Conservation (phyloP, 306 rosid species). For the Gleditsia sinensis region DNA sequence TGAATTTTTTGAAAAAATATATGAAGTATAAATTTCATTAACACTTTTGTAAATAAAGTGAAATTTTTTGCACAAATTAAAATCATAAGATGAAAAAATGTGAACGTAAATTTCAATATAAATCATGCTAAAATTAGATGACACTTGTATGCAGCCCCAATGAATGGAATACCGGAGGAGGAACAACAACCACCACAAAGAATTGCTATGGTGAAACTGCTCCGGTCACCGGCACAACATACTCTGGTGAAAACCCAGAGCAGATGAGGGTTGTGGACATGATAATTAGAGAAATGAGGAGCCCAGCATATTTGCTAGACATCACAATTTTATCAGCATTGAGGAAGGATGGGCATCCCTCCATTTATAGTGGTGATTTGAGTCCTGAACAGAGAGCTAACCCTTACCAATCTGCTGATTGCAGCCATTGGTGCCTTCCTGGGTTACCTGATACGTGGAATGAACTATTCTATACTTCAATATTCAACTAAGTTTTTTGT, state of each 20-base stretch:
- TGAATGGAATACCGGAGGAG: slow-evolving; percentile 61
- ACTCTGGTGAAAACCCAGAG: slow-evolving; percentile 51
- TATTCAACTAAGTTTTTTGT: slow-evolving; percentile 39
- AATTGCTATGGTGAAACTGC: slow-evolving; percentile 77
- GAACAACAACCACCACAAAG: slow-evolving; percentile 44
- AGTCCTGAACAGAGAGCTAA: slow-evolving; percentile 66
- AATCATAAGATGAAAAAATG: too few species aligned
- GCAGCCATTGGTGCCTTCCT: slow-evolving; percentile 94
- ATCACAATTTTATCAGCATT: slow-evolving; percentile 67
- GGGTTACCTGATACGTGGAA: slow-evolving; percentile 92
- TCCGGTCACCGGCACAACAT: slow-evolving; percentile 51
- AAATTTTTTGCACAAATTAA: too few species aligned
- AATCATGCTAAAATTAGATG: slow-evolving; percentile 15
- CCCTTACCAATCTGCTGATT: slow-evolving; percentile 65
- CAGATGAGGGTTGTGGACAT: slow-evolving; percentile 69
- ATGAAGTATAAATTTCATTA: too few species aligned
- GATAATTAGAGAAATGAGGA: slow-evolving; percentile 59
- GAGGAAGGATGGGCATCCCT: slow-evolving; percentile 83
- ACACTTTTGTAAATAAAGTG: too few species aligned
- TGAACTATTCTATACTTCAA: slow-evolving; percentile 62
- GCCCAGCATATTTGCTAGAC: slow-evolving; percentile 61
- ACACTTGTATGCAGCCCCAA: slow-evolving; percentile 52
- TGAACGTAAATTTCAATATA: slow-evolving; percentile 10
- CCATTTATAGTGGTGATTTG: slow-evolving; percentile 79
- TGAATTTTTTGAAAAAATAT: too few species aligned